Conservation (phyloP, 1,284 basidiomycete species). For the Puccinia polysora region DNA sequence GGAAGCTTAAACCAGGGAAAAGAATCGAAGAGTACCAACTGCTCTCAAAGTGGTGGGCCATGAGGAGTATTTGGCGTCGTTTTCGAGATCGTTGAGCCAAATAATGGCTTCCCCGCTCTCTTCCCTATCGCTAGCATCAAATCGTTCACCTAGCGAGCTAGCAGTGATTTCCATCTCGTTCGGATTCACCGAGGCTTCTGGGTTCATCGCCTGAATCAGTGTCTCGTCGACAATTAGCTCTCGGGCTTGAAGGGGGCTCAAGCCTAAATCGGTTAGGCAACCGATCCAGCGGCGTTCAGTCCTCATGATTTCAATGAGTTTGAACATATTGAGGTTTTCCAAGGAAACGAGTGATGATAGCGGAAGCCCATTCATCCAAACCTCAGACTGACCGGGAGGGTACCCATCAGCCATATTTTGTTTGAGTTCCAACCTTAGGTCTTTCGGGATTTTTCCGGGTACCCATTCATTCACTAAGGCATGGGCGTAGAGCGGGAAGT, state of each 20-base stretch:
- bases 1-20: conserved; percentile 23
- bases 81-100: conserved; percentile 87
- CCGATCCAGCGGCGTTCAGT: conserved; percentile 67
- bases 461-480: conserved; percentile 65
- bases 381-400: conserved; percentile 46
- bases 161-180: conserved; percentile 57
- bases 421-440: conserved; percentile 61
- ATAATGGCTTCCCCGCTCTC: conserved; percentile 71
- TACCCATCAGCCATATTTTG: conserved; percentile 56
- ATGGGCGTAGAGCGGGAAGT: conserved; percentile 78
- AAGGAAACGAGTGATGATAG: conserved; percentile 52
- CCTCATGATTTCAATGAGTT: conserved; percentile 66
- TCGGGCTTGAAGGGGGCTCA: conserved; percentile 68
- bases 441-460: conserved; percentile 55
- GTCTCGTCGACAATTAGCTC: conserved; percentile 45
- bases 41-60: conserved; percentile 59
- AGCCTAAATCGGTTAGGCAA: conserved; percentile 62
- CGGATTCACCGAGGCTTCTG: conserved; percentile 60
- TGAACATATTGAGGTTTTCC: conserved; percentile 49
- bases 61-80: conserved; percentile 63
- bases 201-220: conserved; percentile 43
- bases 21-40: conserved; percentile 54
- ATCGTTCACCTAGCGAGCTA: conserved; percentile 66
- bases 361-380: conserved; percentile 73
- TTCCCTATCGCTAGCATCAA: conserved; percentile 78